Percentiles rank a stretch among this genome's conserved stretches.
phyloP scores from a whole-genome alignment of 2,329 filamentous ascomycete species.

The Paradendryphiella salina region DNA sequence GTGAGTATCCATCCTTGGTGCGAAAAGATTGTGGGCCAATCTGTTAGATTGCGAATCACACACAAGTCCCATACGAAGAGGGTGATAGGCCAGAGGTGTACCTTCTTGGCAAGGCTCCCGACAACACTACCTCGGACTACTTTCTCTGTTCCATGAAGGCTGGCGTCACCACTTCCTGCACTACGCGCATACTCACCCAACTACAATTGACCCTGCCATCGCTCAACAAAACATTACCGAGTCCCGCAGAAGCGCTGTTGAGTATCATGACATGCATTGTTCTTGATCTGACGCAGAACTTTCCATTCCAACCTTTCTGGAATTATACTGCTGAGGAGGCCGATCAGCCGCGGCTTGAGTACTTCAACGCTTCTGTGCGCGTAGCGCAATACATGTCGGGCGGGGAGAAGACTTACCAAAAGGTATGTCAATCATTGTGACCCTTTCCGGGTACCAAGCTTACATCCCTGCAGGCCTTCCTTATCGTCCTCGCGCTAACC shows the following conservation, averaged over 20 bases:
- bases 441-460: not conserved
- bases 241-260: not conserved
- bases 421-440: not conserved
- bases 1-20: not conserved
- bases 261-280: slow-evolving; percentile 11
- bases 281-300: slow-evolving; percentile 8
- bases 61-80: not conserved
- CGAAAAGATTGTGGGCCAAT: not conserved
- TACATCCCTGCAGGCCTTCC: not conserved
- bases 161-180: slow-evolving; percentile 5
- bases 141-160: slow-evolving; percentile 14
- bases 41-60: slow-evolving; percentile 9
- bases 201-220: slow-evolving; percentile 4
- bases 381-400: slow-evolving; percentile 17
- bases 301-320: slow-evolving; percentile 1
- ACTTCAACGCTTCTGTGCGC: slow-evolving; percentile 11
- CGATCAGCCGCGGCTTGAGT: not conserved
- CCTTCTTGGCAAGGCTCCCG: slow-evolving; percentile 10
- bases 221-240: slow-evolving; percentile 6
- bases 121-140: slow-evolving; percentile 8
- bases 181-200: slow-evolving; percentile 8
- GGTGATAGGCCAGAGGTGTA: slow-evolving; percentile 8
- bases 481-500: slow-evolving; percentile 2
- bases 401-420: slow-evolving; percentile 8
- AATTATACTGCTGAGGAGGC: not conserved